phyloP scores from a whole-genome alignment of 2,329 filamentous ascomycete species.

The Phaeophleospora eucalypticola region DNA sequence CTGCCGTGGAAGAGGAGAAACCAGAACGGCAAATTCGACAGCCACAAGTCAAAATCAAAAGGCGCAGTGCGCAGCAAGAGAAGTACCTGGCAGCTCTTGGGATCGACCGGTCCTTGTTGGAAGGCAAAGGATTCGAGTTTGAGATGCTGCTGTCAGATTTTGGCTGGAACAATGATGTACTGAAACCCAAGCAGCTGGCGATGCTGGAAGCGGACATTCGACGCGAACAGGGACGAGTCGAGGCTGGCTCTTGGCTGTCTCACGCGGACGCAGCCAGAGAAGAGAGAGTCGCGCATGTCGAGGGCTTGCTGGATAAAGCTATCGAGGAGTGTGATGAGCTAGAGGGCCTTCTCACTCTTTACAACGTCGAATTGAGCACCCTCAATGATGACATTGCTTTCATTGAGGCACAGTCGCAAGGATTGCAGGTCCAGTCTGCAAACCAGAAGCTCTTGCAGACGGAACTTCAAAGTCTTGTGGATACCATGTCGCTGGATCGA shows the following conservation, averaged over 20 bases:
- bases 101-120: conserved; percentile 71
- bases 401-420: conserved; percentile 95
- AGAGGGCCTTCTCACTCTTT: conserved; percentile 88
- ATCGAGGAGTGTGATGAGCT: conserved; percentile 94
- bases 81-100: conserved; percentile 75
- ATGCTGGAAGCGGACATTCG: conserved; percentile 79
- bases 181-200: conserved; percentile 71
- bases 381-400: conserved; percentile 93
- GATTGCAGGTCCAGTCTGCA: conserved; percentile 91
- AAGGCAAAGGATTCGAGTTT: conserved; percentile 73
- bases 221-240: conserved; percentile 81
- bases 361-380: conserved; percentile 89
- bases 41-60: conserved; percentile 41
- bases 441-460: conserved; percentile 92
- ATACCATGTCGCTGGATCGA: conserved; percentile 82
- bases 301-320: conserved; percentile 79
- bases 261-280: conserved; percentile 75
- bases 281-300: conserved; percentile 81
- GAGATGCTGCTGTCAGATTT: conserved; percentile 79
- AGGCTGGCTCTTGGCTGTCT: conserved; percentile 87
- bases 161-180: conserved; percentile 77
- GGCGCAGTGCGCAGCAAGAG: conserved; percentile 67
- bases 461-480: conserved; percentile 82
- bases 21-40: conserved; percentile 25
- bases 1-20: conserved; percentile 17